phyloP scores from a whole-genome alignment of 1,284 basidiomycete species.

The Coniferiporia sulphurascens region DNA sequence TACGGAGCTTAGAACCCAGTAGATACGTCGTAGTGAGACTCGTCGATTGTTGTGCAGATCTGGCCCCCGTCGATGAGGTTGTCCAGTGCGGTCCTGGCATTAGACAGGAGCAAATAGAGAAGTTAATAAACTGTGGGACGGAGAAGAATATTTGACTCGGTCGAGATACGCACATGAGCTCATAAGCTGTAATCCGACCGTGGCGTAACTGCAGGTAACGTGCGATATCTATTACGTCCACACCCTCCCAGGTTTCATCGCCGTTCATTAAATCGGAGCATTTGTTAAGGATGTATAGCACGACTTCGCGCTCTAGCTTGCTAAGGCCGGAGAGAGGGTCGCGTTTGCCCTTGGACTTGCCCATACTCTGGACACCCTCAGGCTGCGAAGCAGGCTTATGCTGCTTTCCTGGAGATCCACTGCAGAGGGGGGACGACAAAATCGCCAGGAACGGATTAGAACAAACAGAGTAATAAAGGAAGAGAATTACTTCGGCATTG shows the following conservation, averaged over 20 bases:
- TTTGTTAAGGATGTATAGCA: conserved; percentile 4
- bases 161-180: conserved; percentile 25
- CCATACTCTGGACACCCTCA: no score
- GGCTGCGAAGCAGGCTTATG: no score
- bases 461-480: no score
- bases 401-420: no score
- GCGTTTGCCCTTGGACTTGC: not conserved
- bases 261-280: not conserved
- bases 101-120: no score
- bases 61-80: conserved; percentile 38
- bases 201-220: not conserved
- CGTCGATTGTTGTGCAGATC: conserved; percentile 39
- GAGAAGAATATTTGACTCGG: not conserved
- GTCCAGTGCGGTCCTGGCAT: conserved; percentile 26
- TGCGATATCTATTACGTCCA: not conserved
- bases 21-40: conserved; percentile 19
- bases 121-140: not conserved
- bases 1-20: not conserved
- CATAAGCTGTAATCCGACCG: not conserved
- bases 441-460: no score
- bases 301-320: not conserved
- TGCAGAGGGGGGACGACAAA: no score
- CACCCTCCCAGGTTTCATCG: not conserved
- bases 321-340: conserved; percentile 4
- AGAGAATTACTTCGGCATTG: not conserved